phyloP scores from a whole-genome alignment of 1,284 basidiomycete species.

The Takashimella koratensis region DNA sequence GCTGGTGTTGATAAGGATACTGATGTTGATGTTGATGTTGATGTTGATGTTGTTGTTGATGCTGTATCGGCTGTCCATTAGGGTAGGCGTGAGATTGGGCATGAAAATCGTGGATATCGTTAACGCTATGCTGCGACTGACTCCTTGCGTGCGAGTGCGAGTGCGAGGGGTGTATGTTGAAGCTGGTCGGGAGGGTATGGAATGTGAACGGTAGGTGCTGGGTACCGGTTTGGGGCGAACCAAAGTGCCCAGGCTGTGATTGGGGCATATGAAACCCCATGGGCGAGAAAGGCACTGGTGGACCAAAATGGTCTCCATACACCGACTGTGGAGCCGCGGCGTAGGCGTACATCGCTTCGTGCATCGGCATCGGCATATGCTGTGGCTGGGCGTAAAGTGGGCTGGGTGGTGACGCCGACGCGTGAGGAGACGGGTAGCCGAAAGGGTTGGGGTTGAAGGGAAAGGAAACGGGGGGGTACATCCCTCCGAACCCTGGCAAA shows the following conservation, averaged over 20 bases:
- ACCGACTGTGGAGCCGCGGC: constrained; percentile 33
- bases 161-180: background rate
- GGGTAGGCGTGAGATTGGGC: background rate
- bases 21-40: constrained; percentile 1
- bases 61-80: background rate
- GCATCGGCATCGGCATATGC: constrained; percentile 6
- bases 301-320: constrained; percentile 43
- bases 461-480: background rate
- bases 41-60: background rate
- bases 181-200: background rate
- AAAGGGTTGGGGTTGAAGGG: background rate
- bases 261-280: background rate
- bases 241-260: background rate
- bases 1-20: constrained; percentile 1
- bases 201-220: background rate
- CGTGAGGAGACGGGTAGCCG: constrained; percentile 5
- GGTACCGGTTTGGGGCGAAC: too few relatives aligned
- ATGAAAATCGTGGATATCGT: background rate
- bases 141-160: background rate
- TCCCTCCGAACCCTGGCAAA: background rate
- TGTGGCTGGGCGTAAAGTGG: constrained; percentile 3
- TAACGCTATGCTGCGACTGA: background rate
- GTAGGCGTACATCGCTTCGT: constrained; percentile 31
- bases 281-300: constrained; percentile 15
- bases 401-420: constrained; percentile 2